Evolutionary conservation across 1,139 yeast genomes (phyloP).

Genomic region (Sugiyamaella neomexicana): DNA sequence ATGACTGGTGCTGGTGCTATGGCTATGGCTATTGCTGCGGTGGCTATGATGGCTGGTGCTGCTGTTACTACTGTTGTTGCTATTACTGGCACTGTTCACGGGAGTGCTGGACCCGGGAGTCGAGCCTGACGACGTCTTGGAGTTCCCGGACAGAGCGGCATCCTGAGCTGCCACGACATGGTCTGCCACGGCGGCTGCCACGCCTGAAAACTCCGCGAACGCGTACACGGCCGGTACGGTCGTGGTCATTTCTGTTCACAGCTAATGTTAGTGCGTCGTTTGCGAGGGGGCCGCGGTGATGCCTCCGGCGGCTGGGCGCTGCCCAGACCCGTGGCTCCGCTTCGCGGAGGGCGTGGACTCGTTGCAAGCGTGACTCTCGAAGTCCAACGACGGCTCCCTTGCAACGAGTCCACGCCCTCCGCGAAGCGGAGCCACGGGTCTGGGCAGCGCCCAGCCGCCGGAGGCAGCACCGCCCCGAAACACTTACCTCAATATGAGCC

Average conservation of each 20-base stretch:
- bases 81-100: too few species aligned
- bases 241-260: slow-evolving; percentile 62
- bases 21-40: neutral
- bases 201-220: slow-evolving; percentile 84
- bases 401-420: neutral
- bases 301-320: slow-evolving; percentile 1
- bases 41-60: neutral
- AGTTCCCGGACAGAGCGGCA: slow-evolving; percentile 46
- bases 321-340: slow-evolving; percentile 1
- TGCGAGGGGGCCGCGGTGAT: neutral
- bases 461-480: neutral
- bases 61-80: too few species aligned
- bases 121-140: slow-evolving; percentile 15
- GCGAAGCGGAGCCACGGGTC: neutral
- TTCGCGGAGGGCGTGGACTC: neutral
- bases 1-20: neutral
- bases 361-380: too few species aligned
- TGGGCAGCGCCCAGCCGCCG: neutral
- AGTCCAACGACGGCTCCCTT: too few species aligned
- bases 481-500: neutral
- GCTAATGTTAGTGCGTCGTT: slow-evolving; percentile 4
- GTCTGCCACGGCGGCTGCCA: slow-evolving; percentile 94
- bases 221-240: slow-evolving; percentile 91
- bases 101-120: neutral
- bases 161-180: slow-evolving; percentile 87